Evolutionary conservation across 768 basidiomycete species (phyloP), one percentile per base, ranked within the genome.

Genomic region (Tylopilus subfusipes): DNA sequence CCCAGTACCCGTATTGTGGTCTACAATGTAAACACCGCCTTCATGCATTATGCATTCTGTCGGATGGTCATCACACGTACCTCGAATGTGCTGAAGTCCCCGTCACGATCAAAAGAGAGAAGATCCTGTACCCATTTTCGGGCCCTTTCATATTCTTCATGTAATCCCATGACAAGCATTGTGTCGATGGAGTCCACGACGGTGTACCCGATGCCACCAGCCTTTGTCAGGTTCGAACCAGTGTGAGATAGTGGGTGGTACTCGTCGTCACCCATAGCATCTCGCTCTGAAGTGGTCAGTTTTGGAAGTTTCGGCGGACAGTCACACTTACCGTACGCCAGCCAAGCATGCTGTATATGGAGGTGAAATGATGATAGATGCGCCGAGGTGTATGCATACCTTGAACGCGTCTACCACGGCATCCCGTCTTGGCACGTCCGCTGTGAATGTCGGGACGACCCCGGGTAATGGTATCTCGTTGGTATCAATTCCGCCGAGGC

Each of bases 1-100:
- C 96, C 95, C 4, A 98, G 77, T 1, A 96, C 82, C 22, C 95
- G 85, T 49, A 97, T 98, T 0, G 93, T 97, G 1, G 90, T 94
- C 92, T 95, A 57, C 13, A 39, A 44, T 31, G 44, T 38, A 42
- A 36, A 56, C 30, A 38, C 51, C 46, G n/a, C 54, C 52, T 52
- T 53, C 36, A 21, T 38, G 40, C 40, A 38, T 19, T 8, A 42
- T 30, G 45, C 29, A 8, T n/a, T 14, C 47, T 14, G 22, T 36
- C 22, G 42, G 30, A 21, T 38, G 38, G 43, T 19, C 38, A 47
- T 36, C 42, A 19, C 45, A 56, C 83, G 40, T 57, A 91, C 93
- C 79, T 98, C 95, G 62, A 98, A 98, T 0, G 91, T 93, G 68
- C 86, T 97, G 68, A 89, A 90, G 29, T 78, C 71, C 34, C 77